Conservation (phyloP, 2,329 filamentous ascomycete species). For the Dothistroma pini region DNA sequence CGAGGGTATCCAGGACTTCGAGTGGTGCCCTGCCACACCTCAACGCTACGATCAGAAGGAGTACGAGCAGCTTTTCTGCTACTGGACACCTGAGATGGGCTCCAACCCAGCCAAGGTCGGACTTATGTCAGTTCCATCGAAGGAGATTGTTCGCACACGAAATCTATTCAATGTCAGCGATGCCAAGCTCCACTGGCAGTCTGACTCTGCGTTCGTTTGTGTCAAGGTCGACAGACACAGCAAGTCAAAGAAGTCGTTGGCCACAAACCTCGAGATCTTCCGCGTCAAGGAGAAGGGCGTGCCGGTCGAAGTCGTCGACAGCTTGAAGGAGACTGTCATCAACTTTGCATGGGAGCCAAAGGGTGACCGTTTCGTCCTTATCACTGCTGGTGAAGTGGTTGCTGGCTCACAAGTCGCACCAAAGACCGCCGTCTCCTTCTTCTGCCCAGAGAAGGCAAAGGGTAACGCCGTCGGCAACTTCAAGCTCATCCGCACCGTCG, state of each 20-base stretch:
- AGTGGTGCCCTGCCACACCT: constrained; percentile 86
- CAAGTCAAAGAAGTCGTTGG: constrained; percentile 97
- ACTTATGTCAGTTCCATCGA: constrained; percentile 92
- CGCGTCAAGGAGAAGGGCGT: constrained; percentile 96
- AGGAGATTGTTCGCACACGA: constrained; percentile 87
- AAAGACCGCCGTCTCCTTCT: constrained; percentile 94
- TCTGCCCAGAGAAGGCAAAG: constrained; percentile 94
- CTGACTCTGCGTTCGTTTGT: constrained; percentile 86
- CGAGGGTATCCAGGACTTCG: constrained; percentile 94
- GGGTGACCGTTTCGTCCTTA: constrained; percentile 94
- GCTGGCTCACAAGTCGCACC: constrained; percentile 77
- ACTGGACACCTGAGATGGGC: constrained; percentile 97
- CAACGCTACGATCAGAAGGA: constrained; percentile 80
- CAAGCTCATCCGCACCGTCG: constrained; percentile 88
- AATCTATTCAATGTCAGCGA: constrained; percentile 98
- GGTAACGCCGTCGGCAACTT: constrained; percentile 80
- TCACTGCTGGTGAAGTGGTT: constrained; percentile 83
- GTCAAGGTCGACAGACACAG: constrained; percentile 99
- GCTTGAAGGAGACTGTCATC: constrained; percentile 96
- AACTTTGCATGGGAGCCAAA: constrained; percentile 99
- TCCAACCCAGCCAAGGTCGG: constrained; percentile 97
- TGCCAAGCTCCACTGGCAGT: constrained; percentile 98
- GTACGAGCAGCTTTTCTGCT: constrained; percentile 95
- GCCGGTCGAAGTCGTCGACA: constrained; percentile 95
- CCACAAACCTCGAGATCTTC: constrained; percentile 98